These are phyloP conservation scores for Astraeus odoratus DNA, from an alignment of 768 basidiomycete genomes.

Conservation along the genomic window DNA sequence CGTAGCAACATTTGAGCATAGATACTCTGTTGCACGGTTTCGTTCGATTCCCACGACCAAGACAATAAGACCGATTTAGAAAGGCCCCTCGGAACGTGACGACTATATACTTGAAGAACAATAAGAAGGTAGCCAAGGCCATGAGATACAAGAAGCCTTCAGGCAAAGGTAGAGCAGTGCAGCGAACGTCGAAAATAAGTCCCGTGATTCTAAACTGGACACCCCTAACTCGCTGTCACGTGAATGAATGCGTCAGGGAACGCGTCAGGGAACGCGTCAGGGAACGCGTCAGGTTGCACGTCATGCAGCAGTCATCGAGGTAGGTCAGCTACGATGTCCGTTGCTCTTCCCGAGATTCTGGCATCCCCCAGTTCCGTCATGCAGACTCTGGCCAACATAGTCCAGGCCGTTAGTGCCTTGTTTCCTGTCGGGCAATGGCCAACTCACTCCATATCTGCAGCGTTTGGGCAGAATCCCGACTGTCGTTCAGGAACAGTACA, in stretches of 20 bases:
- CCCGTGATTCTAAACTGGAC: no score
- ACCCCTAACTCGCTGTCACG: neutral
- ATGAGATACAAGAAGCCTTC: no score
- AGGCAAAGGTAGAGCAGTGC: no score
- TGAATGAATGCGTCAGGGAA: neutral
- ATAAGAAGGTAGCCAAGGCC: no score
- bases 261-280: neutral
- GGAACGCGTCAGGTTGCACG: neutral
- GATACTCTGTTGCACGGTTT: neutral
- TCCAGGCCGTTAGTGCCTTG: constrained; percentile 19
- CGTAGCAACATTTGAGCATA: neutral
- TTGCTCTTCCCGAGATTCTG: no score
- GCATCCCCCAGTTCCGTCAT: constrained; percentile 8
- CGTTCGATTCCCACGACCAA: neutral
- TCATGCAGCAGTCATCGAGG: neutral
- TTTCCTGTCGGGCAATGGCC: neutral
- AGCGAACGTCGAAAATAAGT: no score
- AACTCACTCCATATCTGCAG: constrained; percentile 12
- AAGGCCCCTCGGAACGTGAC: no score
- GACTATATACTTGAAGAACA: no score
- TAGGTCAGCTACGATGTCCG: no score
- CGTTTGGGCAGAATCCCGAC: constrained; percentile 35
- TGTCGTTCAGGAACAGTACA: constrained; percentile 38
- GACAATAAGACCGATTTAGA: no score
- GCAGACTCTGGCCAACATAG: constrained; percentile 25